Conservation (phyloP, 2,329 filamentous ascomycete species). For the Talaromyces sp. region DNA sequence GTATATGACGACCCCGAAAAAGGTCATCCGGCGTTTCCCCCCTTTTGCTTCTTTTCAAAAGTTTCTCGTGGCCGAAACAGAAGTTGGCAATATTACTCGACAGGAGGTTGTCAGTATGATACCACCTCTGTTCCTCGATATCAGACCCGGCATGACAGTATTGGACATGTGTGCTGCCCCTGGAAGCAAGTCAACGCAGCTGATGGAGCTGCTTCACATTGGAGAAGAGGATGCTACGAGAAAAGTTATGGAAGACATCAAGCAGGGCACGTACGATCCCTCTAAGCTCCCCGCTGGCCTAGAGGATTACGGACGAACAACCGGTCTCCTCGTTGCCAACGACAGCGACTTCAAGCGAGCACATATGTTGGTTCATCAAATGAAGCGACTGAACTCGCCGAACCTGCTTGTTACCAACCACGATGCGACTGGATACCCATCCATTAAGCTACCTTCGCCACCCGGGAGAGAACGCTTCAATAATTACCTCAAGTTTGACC, state of each 20-base stretch:
- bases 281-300: conserved; percentile 49
- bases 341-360: conserved; percentile 95
- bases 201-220: conserved; percentile 88
- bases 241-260: conserved; percentile 63
- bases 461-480: conserved; percentile 51
- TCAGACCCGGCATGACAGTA: conserved; percentile 86
- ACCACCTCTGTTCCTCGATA: conserved; percentile 85
- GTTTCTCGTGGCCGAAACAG: conserved; percentile 95
- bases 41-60: conserved; percentile 96
- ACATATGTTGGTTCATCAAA: conserved; percentile 95
- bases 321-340: conserved; percentile 89
- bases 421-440: conserved; percentile 92
- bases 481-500: conserved; percentile 90
- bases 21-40: conserved; percentile 86
- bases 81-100: conserved; percentile 92
- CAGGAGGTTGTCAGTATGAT: conserved; percentile 99
- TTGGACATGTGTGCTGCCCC: conserved; percentile 95
- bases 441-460: conserved; percentile 72
- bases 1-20: conserved; percentile 97
- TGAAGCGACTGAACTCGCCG: conserved; percentile 93
- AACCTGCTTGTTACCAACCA: conserved; percentile 98
- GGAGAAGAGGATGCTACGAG: conserved; percentile 85
- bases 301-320: conserved; percentile 78
- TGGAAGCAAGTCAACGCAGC: conserved; percentile 92
- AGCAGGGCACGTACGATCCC: conserved; percentile 53